Conservation (phyloP, 768 basidiomycete species). For the Hemileccinum rubropunctum region DNA sequence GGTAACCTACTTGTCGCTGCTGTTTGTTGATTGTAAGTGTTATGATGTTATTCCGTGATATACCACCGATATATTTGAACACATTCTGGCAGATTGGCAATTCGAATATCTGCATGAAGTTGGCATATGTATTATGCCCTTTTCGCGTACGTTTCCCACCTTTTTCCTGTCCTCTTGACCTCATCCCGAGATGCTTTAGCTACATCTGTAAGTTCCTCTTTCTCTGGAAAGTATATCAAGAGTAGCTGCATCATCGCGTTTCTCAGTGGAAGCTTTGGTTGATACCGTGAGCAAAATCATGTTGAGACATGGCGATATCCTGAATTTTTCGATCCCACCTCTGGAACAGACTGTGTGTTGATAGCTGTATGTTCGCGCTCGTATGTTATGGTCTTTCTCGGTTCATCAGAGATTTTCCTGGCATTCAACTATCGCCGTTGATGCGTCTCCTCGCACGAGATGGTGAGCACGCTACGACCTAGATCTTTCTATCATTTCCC, state of each 20-base stretch:
- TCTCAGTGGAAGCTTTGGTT: constrained; percentile 2
- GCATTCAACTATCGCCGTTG: not conserved
- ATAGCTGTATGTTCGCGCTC: not conserved
- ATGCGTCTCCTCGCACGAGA: constrained; percentile 3
- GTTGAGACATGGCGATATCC: not conserved
- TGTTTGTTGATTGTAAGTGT: not conserved
- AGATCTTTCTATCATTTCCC: not conserved
- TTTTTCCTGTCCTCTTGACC: not conserved
- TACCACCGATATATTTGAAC: not conserved
- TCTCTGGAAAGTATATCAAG: not conserved
- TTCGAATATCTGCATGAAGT: constrained; percentile 10
- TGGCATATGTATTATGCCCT: constrained; percentile 9
- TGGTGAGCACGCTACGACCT: constrained; percentile 5
- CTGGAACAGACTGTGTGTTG: not conserved
- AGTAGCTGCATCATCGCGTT: not conserved
- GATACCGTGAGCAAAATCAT: not conserved
- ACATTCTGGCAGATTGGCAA: not conserved
- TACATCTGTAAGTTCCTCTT: constrained; percentile 5
- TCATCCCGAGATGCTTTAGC: constrained; percentile 1
- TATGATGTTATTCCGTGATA: not conserved
- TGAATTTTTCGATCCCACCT: not conserved
- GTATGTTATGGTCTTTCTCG: not conserved
- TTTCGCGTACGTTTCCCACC: constrained; percentile 10
- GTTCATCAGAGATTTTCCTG: not conserved
- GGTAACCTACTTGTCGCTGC: not conserved